These are phyloP conservation scores for Taphrina communis DNA, from an alignment of 1,139 yeast species.

Conservation along the genomic window DNA sequence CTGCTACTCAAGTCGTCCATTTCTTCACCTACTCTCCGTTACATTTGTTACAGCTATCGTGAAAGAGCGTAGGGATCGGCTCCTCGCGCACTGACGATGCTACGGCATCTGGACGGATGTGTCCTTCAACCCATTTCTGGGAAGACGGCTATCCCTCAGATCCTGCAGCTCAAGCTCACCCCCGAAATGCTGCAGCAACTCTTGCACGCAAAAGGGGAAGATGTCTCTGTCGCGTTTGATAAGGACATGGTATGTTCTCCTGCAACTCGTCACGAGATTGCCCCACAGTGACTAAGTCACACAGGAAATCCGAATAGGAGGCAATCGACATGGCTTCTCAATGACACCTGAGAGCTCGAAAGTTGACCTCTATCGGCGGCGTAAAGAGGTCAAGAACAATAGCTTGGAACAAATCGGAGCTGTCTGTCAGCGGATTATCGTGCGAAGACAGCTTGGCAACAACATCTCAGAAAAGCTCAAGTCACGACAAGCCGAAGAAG, in stretches of 20 bases:
- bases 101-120: constrained; percentile 12
- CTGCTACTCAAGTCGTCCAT: too few relatives aligned
- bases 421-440: constrained; percentile 29
- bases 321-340: constrained; percentile 11
- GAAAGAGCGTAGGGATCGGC: background rate
- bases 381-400: background rate
- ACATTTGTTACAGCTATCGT: background rate
- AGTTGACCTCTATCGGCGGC: constrained; percentile 19
- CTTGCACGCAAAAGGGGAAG: background rate
- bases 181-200: constrained; percentile 34
- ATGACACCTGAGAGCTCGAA: constrained; percentile 21
- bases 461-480: constrained; percentile 36
- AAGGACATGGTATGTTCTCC: constrained; percentile 5
- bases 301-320: constrained; percentile 23
- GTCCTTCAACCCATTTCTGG: constrained; percentile 4
- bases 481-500: constrained; percentile 36
- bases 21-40: background rate
- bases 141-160: constrained; percentile 2
- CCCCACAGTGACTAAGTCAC: constrained; percentile 12
- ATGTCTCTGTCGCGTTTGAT: constrained; percentile 16
- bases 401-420: constrained; percentile 30
- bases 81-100: constrained; percentile 4
- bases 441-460: constrained; percentile 38
- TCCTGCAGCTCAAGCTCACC: constrained; percentile 31
- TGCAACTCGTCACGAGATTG: background rate